Percentiles rank a stretch among this genome's conserved stretches.
Conservation (phyloP, 2,329 filamentous ascomycete genomes). For the Calonectria multiphialidica region DNA sequence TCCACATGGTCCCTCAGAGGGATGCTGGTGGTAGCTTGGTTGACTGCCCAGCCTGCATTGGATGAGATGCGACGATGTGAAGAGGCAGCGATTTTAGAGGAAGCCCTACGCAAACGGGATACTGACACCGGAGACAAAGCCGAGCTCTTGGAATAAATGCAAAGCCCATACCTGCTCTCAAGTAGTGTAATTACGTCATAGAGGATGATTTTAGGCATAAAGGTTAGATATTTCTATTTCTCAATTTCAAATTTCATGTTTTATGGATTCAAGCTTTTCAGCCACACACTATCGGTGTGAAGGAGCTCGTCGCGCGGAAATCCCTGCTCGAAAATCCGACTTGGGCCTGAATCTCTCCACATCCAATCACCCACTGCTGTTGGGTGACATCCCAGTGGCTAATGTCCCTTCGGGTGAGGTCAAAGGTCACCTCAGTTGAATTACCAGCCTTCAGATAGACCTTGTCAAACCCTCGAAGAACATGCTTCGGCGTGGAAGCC, state of each 20-base stretch:
- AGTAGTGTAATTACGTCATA: background rate
- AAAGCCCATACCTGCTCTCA: no score
- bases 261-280: background rate
- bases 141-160: background rate
- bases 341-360: conserved; percentile 9
- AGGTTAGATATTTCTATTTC: background rate
- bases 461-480: background rate
- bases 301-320: background rate
- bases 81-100: background rate
- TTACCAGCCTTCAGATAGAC: background rate
- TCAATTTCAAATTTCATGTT: background rate
- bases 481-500: background rate
- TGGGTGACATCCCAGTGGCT: conserved; percentile 18
- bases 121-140: background rate
- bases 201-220: background rate
- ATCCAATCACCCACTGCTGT: conserved; percentile 21
- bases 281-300: background rate
- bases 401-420: conserved; percentile 15
- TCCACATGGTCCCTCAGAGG: background rate
- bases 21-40: background rate
- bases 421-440: background rate
- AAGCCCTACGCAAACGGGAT: background rate
- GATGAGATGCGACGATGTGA: background rate
- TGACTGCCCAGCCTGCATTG: background rate
- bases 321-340: conserved; percentile 23